Base-by-base conservation (phyloP, 2,329 filamentous ascomycete species). In the Scorias spongiosa region DNA sequence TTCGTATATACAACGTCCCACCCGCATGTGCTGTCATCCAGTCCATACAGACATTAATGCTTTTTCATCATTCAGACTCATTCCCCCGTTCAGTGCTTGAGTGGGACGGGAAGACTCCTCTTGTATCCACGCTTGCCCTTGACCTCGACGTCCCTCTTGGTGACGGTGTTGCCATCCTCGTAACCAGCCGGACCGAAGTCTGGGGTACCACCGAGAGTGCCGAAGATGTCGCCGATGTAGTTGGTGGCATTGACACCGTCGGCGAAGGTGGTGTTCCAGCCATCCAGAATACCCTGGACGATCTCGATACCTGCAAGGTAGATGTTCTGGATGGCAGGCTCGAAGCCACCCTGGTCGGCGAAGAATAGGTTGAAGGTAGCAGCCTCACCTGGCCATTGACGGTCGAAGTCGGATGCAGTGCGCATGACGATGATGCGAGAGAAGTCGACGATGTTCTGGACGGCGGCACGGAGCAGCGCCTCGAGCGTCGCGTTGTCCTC, bases 401-500 rank as follows among this genome's bases (percentile, higher is more conserved):
- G 74, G 57, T 85, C 81, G 55, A 85, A 85, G 63, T 85, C 76
- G 9, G 77, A 80, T 1, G 72, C 78, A 54, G 78, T 77, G 26
- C 81, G 71, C 70, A 84, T 75, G 46, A 84, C 61, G 44, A 85
- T 78, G 48, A 81, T 70, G 2, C 81, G 71, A 5, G 66, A 60
- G 59, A 81, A 85, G 57, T 85, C 81, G 3, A 79, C 72, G 4
- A 75, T 54, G 2, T 72, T 70, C 49, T 68, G 66, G 17, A 72
- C 61, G 0, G 76, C 72, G 1, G 71, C 71, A 10, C 81, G 72
- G 15, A 83, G 60, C 26, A 85, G 63, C 5, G 74, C 79, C 52
- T 81, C 78, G 1, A 84, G 70, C 0, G 73, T 74, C 0, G 80
- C 81, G 52, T 79, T 83, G 56, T 85, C 81, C 59, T 85, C 81